Conservation (phyloP, 352 stramenopile genomes). For the Globisporangium barbulae region DNA sequence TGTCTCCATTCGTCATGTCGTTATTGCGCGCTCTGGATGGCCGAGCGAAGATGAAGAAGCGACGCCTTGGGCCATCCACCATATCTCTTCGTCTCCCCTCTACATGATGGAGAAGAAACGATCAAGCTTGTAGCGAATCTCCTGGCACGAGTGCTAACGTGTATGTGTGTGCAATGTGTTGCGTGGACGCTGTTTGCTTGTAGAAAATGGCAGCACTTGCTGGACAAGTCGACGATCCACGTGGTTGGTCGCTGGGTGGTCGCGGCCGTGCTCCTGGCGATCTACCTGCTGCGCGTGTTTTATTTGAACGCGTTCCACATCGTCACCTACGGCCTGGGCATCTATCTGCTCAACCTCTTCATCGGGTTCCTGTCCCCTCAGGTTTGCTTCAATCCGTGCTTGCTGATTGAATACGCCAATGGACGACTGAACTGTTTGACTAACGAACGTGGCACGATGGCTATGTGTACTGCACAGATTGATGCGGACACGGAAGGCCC, state of each 20-base stretch:
- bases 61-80: not conserved
- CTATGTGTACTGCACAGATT: constrained; percentile 33
- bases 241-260: constrained; percentile 90
- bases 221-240: constrained; percentile 98
- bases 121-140: not conserved
- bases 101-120: not conserved
- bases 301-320: constrained; percentile 96
- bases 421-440: not conserved
- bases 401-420: not conserved
- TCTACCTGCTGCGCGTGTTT: constrained; percentile 95
- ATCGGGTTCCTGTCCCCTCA: constrained; percentile 99
- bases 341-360: constrained; percentile 99
- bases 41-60: not conserved
- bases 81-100: not conserved
- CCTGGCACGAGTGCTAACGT: not conserved
- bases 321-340: constrained; percentile 98
- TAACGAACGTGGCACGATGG: not conserved
- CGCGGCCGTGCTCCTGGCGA: constrained; percentile 77
- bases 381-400: constrained; percentile 34
- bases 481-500: constrained; percentile 87
- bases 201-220: constrained; percentile 95
- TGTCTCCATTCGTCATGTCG: not conserved
- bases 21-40: not conserved
- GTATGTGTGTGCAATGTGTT: constrained; percentile 1
- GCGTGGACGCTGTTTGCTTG: not conserved